phyloP scores from a whole-genome alignment of 2,329 filamentous ascomycete genomes.

The Trichophyton benhamiae region DNA sequence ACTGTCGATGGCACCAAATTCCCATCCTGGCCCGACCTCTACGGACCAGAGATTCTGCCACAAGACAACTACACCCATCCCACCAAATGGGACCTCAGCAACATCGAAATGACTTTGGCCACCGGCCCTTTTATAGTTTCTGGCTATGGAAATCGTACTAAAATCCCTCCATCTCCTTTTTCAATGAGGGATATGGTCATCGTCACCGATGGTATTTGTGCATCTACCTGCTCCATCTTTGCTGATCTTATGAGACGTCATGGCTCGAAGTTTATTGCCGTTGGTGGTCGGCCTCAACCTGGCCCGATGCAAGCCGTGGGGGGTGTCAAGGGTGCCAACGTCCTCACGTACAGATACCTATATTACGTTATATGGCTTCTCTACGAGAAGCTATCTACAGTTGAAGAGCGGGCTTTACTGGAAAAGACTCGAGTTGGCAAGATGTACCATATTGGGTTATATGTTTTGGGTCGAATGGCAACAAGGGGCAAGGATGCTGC shows the following conservation, averaged over 20 bases:
- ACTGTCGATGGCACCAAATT: slow-evolving; percentile 25
- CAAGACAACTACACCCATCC: slow-evolving; percentile 28
- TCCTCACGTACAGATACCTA: slow-evolving; percentile 21
- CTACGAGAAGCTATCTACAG: slow-evolving; percentile 3
- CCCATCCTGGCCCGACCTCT: slow-evolving; percentile 25
- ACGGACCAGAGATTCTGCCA: slow-evolving; percentile 18
- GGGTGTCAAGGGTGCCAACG: slow-evolving; percentile 45
- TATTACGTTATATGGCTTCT: slow-evolving; percentile 3
- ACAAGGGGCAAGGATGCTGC: slow-evolving; percentile 19
- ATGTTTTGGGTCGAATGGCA: slow-evolving; percentile 11
- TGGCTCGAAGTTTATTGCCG: slow-evolving; percentile 44
- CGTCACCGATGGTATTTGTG: slow-evolving; percentile 46
- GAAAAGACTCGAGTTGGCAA: slow-evolving; percentile 11
- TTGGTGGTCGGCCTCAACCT: slow-evolving; percentile 47
- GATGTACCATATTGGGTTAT: slow-evolving; percentile 9
- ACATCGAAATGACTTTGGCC: slow-evolving; percentile 17
- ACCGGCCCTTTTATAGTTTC: slow-evolving; percentile 21
- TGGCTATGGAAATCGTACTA: slow-evolving; percentile 20
- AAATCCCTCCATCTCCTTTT: slow-evolving; percentile 19
- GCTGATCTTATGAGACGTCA: slow-evolving; percentile 42
- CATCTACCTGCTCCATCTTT: slow-evolving; percentile 49
- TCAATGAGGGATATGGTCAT: slow-evolving; percentile 26
- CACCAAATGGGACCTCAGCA: slow-evolving; percentile 15
- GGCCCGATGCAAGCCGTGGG: slow-evolving; percentile 52
- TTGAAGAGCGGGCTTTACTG: slow-evolving; percentile 9